phyloP scores from a whole-genome alignment of 2,329 filamentous ascomycete genomes.

The Fusarium metavorans region DNA sequence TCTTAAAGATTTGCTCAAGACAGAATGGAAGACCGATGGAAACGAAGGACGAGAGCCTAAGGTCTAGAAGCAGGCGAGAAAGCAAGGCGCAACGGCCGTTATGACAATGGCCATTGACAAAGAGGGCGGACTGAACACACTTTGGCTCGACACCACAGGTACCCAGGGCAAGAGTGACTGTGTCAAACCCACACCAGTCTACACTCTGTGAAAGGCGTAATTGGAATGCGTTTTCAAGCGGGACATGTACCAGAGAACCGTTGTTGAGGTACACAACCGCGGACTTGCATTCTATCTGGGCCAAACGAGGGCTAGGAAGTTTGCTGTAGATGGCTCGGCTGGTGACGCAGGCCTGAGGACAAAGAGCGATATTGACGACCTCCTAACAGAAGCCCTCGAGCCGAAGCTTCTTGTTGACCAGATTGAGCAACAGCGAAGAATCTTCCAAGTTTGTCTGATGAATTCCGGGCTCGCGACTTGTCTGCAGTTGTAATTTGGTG shows the following conservation, averaged over 20 bases:
- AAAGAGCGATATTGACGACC: background rate
- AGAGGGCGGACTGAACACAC: background rate
- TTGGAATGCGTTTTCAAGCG: background rate
- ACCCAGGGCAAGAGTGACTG: background rate
- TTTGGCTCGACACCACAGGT: background rate
- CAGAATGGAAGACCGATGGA: background rate
- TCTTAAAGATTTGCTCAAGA: background rate
- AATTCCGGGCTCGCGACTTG: background rate
- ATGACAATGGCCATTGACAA: background rate
- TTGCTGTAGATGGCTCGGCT: background rate
- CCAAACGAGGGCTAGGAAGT: background rate
- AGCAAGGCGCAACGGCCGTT: background rate
- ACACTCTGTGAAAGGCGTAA: background rate
- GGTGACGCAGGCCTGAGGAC: background rate
- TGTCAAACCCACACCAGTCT: background rate
- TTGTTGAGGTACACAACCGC: background rate
- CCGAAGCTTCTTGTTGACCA: background rate
- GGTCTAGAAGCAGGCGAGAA: background rate
- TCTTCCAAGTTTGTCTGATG: background rate
- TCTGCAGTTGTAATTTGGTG: background rate
- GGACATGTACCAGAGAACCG: background rate
- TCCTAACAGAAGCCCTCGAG: background rate
- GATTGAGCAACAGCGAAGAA: background rate
- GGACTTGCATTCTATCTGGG: background rate
- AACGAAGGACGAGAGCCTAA: background rate